These are phyloP conservation scores for Mitragyna speciosa DNA, from an alignment of 257 asterid species.

Conservation along the genomic window DNA sequence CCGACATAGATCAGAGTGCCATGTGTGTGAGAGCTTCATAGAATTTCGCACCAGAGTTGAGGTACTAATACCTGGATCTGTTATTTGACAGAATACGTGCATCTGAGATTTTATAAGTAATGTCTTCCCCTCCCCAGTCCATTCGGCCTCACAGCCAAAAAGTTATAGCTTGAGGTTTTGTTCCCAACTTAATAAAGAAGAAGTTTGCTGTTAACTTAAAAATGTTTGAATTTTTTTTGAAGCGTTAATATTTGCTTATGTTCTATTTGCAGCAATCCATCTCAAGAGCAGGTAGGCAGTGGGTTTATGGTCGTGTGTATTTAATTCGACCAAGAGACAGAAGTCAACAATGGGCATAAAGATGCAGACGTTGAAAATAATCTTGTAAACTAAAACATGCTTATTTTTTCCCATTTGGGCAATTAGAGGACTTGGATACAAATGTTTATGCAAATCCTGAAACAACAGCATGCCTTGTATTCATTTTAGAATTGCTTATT, in stretches of 20 bases:
- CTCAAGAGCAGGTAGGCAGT: conserved; percentile 58
- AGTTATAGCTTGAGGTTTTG: neutral
- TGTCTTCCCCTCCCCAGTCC: neutral
- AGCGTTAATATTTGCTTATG: neutral
- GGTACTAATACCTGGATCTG: conserved; percentile 42
- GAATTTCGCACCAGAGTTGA: conserved; percentile 85
- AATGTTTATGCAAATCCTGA: neutral
- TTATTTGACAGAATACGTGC: neutral
- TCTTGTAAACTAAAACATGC: neutral
- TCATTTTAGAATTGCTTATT: neutral
- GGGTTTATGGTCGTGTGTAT: conserved; percentile 99
- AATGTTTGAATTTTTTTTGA: neutral
- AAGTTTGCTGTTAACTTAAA: neutral
- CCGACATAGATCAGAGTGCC: conserved; percentile 84
- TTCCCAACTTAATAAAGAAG: neutral
- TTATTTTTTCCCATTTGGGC: neutral
- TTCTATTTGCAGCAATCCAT: conserved; percentile 56
- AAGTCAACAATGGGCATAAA: conserved; percentile 55
- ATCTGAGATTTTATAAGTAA: neutral
- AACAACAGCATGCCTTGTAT: neutral
- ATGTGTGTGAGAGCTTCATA: conserved; percentile 89
- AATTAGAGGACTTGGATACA: neutral
- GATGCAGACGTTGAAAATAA: neutral
- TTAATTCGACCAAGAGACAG: conserved; percentile 56
- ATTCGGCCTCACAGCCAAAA: neutral